Evolutionary conservation across 164 flowering plant species (phyloP), one percentile per base, ranked within the genome.

Genomic region (Sextonia rubra): DNA sequence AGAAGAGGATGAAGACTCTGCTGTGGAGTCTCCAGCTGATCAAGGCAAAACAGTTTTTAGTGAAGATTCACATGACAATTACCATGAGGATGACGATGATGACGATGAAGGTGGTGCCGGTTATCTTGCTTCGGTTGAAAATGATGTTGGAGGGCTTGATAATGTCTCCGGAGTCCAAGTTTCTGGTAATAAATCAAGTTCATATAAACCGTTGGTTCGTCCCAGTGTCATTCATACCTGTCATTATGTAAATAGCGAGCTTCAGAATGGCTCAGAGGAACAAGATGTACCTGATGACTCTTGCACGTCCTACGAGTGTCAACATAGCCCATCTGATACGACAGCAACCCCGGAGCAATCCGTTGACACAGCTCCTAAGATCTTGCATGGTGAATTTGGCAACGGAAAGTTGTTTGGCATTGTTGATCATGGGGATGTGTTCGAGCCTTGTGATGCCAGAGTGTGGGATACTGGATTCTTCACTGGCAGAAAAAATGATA

Each of bases 391-490:
- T 65, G 66, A 72, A 48, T 73, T 67, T n/a, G 70, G 64, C 58
- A 3, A 68, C 48, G 73, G 80, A 18, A 29, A n/a, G 20, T 61
- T 77, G n/a, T 26, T 20, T 25, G 63, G 47, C 27, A 66, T 68
- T 12, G 47, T 22, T 12, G 77, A 65, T 64, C 86, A 76, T 65
- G 86, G 75, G 8, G 78, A 73, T 68, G 63, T 71, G 12, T 66
- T 84, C 75, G 87, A 80, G 64, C 70, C 84, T 27, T 82, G 82
- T 60, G 86, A 87, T 77, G 47, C 81, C 5, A 84, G 80, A 77
- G 82, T 70, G 18, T 88, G 91, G 89, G 86, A 82, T 74, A 75
- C 63, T 47, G 83, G 83, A 18, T 86, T 76, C 68, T 23, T 77
- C 27, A 30, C 76, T 22, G 76, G 86, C 68, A 60, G 79, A 0